Base-by-base conservation (phyloP, 2,329 filamentous ascomycete genomes). In the Fusarium odoratissimum region DNA sequence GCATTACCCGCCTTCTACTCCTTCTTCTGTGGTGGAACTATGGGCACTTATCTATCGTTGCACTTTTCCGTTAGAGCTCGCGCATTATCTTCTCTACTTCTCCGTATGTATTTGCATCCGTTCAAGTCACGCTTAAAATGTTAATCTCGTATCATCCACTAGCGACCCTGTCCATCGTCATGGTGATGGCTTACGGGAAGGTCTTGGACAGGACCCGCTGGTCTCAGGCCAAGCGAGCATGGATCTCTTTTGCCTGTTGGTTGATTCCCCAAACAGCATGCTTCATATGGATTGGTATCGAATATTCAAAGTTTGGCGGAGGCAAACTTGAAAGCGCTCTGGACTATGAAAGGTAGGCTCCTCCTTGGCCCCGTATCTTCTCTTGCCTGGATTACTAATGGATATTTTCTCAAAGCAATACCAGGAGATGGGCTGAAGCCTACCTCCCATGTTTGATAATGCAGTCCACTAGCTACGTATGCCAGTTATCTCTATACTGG, bases 201-300 rank as follows among this genome's bases (percentile, higher is more conserved):
- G 28, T 62, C 13, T 16, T 59, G 3, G 60, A 48, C 25, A 62
- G 17, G 3, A 14, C 52, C 3, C 17, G 42, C 28, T 62, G 52
- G 60, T 59, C 52, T 2, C 60, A 62, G 25, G 23, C 35, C 11
- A 59, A 62, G 41, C n/a, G 60, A 46, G 60, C 60, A 16, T 62
- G 60, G 52, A 46, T 62, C 5, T 44, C 41, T 2, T 46, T 62
- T 6, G n/a, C 13, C 12, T 59, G 42, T 9, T 62, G 60, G 60
- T 0, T 58, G 4, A 30, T 62, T 19, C 60, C 60, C 7, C 52
- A 62, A 3, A 23, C 41, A 2, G 35, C 52, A 0, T 59, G 52
- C 28, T 48, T 62, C 8, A 62, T 62, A 19, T 62, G 52, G 60
- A 59, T 48, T 7, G 60, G 60, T 2, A 30, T 48, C 2, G 52